Evolutionary conservation across 495 filamentous ascomycete species (phyloP).

Genomic region (Emericellopsis terricola): DNA sequence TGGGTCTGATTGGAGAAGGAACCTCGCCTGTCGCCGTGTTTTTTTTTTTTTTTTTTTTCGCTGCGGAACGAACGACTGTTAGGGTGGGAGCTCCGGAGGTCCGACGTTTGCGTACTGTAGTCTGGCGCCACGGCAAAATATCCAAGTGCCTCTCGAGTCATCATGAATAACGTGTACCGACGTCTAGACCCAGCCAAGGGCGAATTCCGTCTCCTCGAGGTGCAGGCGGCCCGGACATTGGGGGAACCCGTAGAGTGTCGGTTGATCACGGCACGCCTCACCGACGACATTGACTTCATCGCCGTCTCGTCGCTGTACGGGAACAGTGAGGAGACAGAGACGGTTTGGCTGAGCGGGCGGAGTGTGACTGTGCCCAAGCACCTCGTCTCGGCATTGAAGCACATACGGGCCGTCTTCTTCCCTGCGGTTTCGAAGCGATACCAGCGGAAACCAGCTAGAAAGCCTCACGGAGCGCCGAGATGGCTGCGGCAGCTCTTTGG

Average conservation of each 20-base stretch:
- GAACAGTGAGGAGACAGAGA: not conserved
- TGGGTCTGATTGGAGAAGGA: too few relatives aligned
- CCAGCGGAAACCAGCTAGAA: slow-evolving; percentile 1
- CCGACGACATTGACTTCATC: slow-evolving; percentile 1
- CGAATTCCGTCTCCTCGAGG: slow-evolving; percentile 5
- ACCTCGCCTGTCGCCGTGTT: too few relatives aligned
- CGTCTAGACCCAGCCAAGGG: slow-evolving; percentile 4
- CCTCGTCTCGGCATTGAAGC: slow-evolving; percentile 3
- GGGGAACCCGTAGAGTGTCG: slow-evolving; percentile 3
- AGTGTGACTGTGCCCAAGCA: not conserved
- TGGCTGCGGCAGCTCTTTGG: slow-evolving; percentile 1
- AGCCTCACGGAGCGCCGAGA: slow-evolving; percentile 2
- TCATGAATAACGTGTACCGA: slow-evolving; percentile 1
- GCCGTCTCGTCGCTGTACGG: slow-evolving; percentile 5
- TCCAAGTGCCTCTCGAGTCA: too few relatives aligned
- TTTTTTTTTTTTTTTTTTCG: too few relatives aligned
- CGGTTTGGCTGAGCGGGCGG: not conserved
- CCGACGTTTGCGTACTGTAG: too few relatives aligned
- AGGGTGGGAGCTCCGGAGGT: too few relatives aligned
- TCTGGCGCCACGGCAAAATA: too few relatives aligned
- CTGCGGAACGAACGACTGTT: too few relatives aligned
- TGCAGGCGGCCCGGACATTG: not conserved
- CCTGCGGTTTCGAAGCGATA: slow-evolving; percentile 2
- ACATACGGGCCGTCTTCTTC: slow-evolving; percentile 1
- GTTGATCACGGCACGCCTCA: slow-evolving; percentile 3